Evolutionary conservation across 192 early-diverging fungal species (phyloP).

Genomic region (Chytriomyces confervae): DNA sequence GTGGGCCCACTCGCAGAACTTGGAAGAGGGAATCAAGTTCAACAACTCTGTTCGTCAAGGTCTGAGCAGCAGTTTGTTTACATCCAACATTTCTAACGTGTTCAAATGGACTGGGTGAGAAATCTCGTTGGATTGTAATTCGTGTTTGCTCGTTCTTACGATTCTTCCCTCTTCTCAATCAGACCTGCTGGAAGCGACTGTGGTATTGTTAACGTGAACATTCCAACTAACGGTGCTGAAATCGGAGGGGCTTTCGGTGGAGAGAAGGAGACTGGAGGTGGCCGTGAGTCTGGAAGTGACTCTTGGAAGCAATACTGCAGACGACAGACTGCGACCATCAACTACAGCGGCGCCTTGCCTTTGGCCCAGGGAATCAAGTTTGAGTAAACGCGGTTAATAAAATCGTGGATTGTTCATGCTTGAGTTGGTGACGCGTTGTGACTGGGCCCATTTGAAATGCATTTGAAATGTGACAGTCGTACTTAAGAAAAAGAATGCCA

Average conservation of each 20-base stretch:
- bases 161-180: background rate
- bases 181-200: slow-evolving; percentile 86
- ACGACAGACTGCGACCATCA: slow-evolving; percentile 82
- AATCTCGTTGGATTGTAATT: background rate
- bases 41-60: slow-evolving; percentile 94
- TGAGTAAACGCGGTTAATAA: slow-evolving; percentile 57
- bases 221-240: slow-evolving; percentile 96
- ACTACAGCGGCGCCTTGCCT: slow-evolving; percentile 84
- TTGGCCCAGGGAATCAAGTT: slow-evolving; percentile 97
- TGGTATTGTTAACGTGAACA: slow-evolving; percentile 91
- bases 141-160: slow-evolving; percentile 5
- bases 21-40: slow-evolving; percentile 84
- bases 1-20: slow-evolving; percentile 34
- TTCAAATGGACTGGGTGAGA: slow-evolving; percentile 87
- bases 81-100: slow-evolving; percentile 74
- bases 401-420: background rate
- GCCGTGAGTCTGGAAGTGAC: slow-evolving; percentile 88
- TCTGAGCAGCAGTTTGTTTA: slow-evolving; percentile 84
- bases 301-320: slow-evolving; percentile 94
- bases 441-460: background rate
- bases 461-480: background rate
- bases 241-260: slow-evolving; percentile 98
- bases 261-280: slow-evolving; percentile 96
- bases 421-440: too few species aligned
- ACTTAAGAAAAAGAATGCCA: background rate